Evolutionary conservation across 1,284 basidiomycete species (phyloP), one percentile per base, ranked within the genome.

Genomic region (Chalciporus sp.): DNA sequence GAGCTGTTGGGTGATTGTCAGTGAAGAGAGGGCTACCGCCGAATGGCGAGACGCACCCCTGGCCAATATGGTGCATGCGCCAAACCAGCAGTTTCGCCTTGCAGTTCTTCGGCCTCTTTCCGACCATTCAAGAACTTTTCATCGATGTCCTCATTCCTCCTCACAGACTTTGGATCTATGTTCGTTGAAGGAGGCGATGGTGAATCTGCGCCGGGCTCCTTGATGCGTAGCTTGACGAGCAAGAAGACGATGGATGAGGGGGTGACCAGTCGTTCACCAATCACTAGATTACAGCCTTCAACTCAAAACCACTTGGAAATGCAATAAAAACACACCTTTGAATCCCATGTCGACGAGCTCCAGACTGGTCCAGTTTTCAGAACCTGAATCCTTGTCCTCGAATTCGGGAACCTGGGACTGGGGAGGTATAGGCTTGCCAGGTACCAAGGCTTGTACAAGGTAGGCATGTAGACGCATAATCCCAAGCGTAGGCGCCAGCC

Each of bases 21-120:
- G 47, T 42, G 10, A 47, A 40, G 10, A 10, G 4, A 1, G 0
- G 16, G 11, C 10, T 16, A 12, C 19, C 16, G 39, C 42, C 35
- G 17, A 42, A 37, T 19, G 7, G 12, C n/a, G 27, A 42, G 51
- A 76, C 88, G 55, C 64, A 95, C 93, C 59, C 81, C 82, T 51
- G 94, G 92, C 90, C 94, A 98, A 68, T 85, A 83, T 1, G 97
- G 96, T 6, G 96, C 92, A 67, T 98, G 94, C 4, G 89, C 94
- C 55, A 79, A 86, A n/a, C 84, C 85, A 37, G 74, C 70, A 20
- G 74, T 70, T 17, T 77, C 77, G 11, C 76, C 76, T 28, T 71
- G 60, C 7, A 83, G 56, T 43, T 85, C 84, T 61, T 92, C 90
- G 0, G 79, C 76, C 11, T 89, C 87, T 50, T 81, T 81, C 35